phyloP scores from a whole-genome alignment of 495 filamentous ascomycete species.

The Hyaloscypha bicolor region DNA sequence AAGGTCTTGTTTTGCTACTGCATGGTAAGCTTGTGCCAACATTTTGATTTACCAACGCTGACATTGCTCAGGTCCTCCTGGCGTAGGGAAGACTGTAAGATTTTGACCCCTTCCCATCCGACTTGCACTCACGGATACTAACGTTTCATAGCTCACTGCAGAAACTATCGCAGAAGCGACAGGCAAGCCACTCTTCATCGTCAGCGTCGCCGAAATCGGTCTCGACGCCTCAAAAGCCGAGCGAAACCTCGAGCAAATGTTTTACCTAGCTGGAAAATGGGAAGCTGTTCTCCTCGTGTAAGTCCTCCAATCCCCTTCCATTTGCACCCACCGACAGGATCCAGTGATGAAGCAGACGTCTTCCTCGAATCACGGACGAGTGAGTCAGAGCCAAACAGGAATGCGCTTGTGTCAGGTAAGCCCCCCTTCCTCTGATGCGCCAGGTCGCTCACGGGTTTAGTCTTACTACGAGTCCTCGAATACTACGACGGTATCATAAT shows the following conservation, averaged over 20 bases:
- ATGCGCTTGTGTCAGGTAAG: neutral
- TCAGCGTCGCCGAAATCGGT: conserved; percentile 34
- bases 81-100: conserved; percentile 11
- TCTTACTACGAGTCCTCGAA: neutral
- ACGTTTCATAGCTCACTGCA: conserved; percentile 17
- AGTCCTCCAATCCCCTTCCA: neutral
- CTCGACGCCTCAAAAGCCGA: conserved; percentile 30
- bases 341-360: neutral
- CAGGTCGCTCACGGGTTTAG: neutral
- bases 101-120: neutral
- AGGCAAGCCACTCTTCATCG: conserved; percentile 32
- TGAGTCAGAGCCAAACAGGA: neutral
- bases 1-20: conserved; percentile 34
- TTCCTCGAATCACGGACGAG: neutral
- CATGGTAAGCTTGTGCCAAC: conserved; percentile 21
- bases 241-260: conserved; percentile 31
- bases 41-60: too few relatives aligned
- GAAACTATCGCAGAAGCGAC: conserved; percentile 30
- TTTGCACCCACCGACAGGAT: neutral
- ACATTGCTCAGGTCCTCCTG: neutral
- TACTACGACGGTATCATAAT: conserved; percentile 8
- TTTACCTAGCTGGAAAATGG: conserved; percentile 32
- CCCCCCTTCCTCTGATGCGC: neutral
- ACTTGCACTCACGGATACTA: neutral
- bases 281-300: conserved; percentile 34